Evolutionary conservation across 2,329 filamentous ascomycete species (phyloP), one percentile per base, ranked within the genome.

Genomic region (Bipolaris victoriae): DNA sequence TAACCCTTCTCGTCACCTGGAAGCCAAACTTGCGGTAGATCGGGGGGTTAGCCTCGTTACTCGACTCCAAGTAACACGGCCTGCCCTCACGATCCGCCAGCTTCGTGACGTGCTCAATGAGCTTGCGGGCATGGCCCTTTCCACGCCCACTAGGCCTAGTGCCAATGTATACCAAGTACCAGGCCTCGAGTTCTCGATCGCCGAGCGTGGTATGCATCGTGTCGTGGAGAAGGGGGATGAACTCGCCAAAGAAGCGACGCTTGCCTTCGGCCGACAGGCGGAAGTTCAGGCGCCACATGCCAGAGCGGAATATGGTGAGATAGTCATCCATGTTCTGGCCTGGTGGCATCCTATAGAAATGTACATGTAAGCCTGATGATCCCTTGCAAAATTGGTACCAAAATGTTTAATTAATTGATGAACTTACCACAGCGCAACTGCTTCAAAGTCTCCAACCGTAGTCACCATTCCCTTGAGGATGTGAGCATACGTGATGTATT

Each of bases 91-190:
- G 76, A 72, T 95, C 91, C 43, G 90, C 90, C 83, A 72, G 60
- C 45, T 63, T 68, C 50, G 88, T 87, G 77, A 92, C 88, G 71
- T 90, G 82, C 73, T 87, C 82, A 62, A 95, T 86, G 61, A 93
- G 81, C 77, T 86, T 88, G 64, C 83, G 83, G 15, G 87, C 90
- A 74, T 91, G 91, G 10, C 91, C 91, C 66, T 88, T 88, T 46
- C 90, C 86, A 59, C 89, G 85, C 4, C 88, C 86, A 60, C 81
- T 82, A 33, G 89, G 86, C 74, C 88, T 89, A 49, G 90, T 92
- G 61, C 91, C 91, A 60, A 96, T 82, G 76, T 94, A 95, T 46
- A 92, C 90, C 52, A 96, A 86, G 75, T 95, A 95, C 83, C 90
- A 95, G 71, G 85, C 87, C 59, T 89, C 81, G 65, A 81, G 75